phyloP scores from a whole-genome alignment of 352 stramenopile genomes.

The Blastocystis sp. region DNA sequence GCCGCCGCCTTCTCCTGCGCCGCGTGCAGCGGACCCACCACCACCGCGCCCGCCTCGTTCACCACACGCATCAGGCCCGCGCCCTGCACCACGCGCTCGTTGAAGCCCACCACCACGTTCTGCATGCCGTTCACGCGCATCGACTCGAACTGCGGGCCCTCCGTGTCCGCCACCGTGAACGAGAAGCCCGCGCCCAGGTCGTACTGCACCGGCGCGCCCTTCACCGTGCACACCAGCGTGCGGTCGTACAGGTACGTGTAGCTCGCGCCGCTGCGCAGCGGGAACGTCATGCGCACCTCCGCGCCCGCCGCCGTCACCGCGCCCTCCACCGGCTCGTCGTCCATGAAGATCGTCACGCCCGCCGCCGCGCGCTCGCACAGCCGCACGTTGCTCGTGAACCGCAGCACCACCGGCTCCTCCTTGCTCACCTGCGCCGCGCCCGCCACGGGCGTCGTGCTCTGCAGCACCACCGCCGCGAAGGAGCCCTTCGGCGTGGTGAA shows the following conservation, averaged over 20 bases:
- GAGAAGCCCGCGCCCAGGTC: conserved; percentile 39
- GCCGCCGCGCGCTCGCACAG: not conserved
- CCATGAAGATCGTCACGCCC: not conserved
- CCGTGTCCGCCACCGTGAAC: conserved; percentile 56
- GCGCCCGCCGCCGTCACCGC: not conserved
- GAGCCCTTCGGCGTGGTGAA: conserved; percentile 13
- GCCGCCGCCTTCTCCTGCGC: not conserved
- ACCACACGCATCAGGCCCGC: not conserved
- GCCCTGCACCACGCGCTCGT: conserved; percentile 33
- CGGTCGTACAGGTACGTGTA: conserved; percentile 57
- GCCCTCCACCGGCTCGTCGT: conserved; percentile 4
- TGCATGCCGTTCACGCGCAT: conserved; percentile 13
- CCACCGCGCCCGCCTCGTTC: not conserved
- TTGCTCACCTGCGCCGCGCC: conserved; percentile 7
- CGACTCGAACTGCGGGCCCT: conserved; percentile 20
- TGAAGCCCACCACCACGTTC: conserved; percentile 8
- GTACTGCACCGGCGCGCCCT: conserved; percentile 13
- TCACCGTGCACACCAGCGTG: not conserved
- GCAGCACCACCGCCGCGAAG: not conserved
- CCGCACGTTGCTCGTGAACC: conserved; percentile 34
- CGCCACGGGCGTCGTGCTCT: conserved; percentile 1
- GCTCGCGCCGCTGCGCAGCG: conserved; percentile 35
- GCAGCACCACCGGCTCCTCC: not conserved
- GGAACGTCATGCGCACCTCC: conserved; percentile 36
- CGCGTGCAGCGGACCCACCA: not conserved